Percentiles rank a stretch among this genome's conserved stretches.
Conservation (phyloP, 192 early-diverging fungal genomes). For the Coemansia sp. region DNA sequence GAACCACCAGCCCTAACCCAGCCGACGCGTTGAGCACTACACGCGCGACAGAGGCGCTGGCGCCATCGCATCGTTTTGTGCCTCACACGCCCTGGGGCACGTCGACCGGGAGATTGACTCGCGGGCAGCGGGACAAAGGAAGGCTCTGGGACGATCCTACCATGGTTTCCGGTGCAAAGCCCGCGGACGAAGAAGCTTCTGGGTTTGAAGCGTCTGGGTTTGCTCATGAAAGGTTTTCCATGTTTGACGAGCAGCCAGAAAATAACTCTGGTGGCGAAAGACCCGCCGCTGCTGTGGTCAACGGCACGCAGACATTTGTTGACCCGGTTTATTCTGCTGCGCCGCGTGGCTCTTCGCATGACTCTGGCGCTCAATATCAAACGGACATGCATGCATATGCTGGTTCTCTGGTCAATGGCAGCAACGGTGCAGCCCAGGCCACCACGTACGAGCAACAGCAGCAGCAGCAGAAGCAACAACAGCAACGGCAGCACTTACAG, state of each 20-base stretch:
- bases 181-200: not conserved
- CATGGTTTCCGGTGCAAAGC: not conserved
- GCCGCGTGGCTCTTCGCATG: slow-evolving; percentile 1
- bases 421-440: slow-evolving; percentile 1
- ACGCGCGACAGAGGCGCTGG: slow-evolving; percentile 24
- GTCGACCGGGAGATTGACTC: slow-evolving; percentile 40
- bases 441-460: slow-evolving; percentile 11
- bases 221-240: not conserved
- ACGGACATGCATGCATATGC: not conserved
- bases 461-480: slow-evolving; percentile 17
- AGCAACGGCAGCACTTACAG: slow-evolving; percentile 16
- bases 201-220: not conserved
- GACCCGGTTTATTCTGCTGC: not conserved
- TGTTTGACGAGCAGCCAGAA: not conserved
- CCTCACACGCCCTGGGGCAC: slow-evolving; percentile 50
- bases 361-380: not conserved
- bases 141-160: slow-evolving; percentile 43
- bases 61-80: slow-evolving; percentile 42
- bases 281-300: not conserved
- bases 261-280: not conserved
- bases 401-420: slow-evolving; percentile 3
- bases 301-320: not conserved
- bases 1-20: slow-evolving; percentile 26
- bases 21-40: slow-evolving; percentile 8
- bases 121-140: slow-evolving; percentile 39